Evolutionary conservation across 208 protist species (phyloP), one percentile per base, ranked within the genome.

Genomic region (Wallacemonas sp.): DNA sequence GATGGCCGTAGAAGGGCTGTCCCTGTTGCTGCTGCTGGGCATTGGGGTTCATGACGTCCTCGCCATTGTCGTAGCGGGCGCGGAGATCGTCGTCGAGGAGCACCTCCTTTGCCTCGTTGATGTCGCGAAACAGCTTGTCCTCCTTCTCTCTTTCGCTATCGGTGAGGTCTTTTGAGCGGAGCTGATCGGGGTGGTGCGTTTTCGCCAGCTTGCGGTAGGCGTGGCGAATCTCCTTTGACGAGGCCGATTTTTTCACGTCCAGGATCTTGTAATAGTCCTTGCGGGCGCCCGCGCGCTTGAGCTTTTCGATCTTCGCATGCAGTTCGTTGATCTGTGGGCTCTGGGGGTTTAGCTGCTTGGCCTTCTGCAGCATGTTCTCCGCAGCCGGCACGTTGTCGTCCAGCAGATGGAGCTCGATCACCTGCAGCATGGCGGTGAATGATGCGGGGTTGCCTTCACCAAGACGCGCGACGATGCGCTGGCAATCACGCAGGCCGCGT

Each of bases 201-300:
- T 92, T 95, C 11, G 95, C 88, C 6, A 97, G 80, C 29, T 92
- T 88, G 30, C 90, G 86, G 71, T 97, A 98, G 9, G 90, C 95
- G 19, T 88, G 88, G 12, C 88, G 94, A 21, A 98, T 97, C 38
- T 97, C 90, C 52, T 87, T 44, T 30, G 70, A 30, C 21, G 71
- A 72, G 8, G 95, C 88, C 9, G 80, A 87, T 68, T 92, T 96
- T 60, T 83, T 78, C 17, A 98, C 73, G 3, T 86, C 92, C n/a
- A 98, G 67, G 33, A 97, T 90, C 65, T 94, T 94, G 77, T 98
- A 98, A 62, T 97, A 97, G 64, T 98, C 88, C 67, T 97, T 97
- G 24, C 93, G 79, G 0, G 54, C 52, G 0, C 46, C 33, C 26
- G 48, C 14, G 9, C 54, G 43, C 38, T 82, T 73, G 24, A 78